Base-by-base conservation (phyloP, 2,329 filamentous ascomycete species). In the Calycina marina region DNA sequence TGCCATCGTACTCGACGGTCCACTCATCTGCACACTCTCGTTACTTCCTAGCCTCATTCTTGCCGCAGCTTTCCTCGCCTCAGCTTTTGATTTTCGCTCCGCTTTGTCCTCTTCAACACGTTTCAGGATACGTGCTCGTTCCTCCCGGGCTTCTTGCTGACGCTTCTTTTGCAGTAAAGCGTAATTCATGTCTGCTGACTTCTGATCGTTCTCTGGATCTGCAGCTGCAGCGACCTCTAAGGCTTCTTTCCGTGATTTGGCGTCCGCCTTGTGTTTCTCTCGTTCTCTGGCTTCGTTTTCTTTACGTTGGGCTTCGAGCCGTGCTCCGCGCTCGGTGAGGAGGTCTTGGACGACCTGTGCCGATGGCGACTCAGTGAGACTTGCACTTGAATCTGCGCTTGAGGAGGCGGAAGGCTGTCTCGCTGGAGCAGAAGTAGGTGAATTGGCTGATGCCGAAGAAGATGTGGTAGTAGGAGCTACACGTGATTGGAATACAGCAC, bases 61-160 rank as follows among this genome's bases (percentile, higher is more conserved):
- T n/a, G 32, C n/a, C 20, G 25, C 24, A 36, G 55, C 56, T 51
- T 65, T 64, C 20, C 63, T 57, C 37, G 61, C 58, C 14, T 65
- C 64, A 6, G 69, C 65, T 25, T 63, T 61, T 32, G 69, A 60
- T 39, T 67, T 72, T 10, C 82, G 68, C 38, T 75, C 77, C 8
- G 65, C 65, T 50, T 78, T 81, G 56, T 92, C 83, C 38, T 77
- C 72, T 47, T 84, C 77, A 40, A 92, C 85, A 24, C 73, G 72
- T 42, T 72, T 71, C 27, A 86, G 62, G 32, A 92, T 77, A 1
- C 80, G 67, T 35, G 72, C 67, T 22, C 77, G 65, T 49, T 90
- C 81, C 27, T 77, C 68, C 28, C 69, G 64, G 2, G 73, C 70
- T 39, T 82, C 69, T 34, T 69, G 63, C 43, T 77, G 72, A 34